Evolutionary conservation across 768 basidiomycete genomes (phyloP).

Genomic region (Boletus patriciae): DNA sequence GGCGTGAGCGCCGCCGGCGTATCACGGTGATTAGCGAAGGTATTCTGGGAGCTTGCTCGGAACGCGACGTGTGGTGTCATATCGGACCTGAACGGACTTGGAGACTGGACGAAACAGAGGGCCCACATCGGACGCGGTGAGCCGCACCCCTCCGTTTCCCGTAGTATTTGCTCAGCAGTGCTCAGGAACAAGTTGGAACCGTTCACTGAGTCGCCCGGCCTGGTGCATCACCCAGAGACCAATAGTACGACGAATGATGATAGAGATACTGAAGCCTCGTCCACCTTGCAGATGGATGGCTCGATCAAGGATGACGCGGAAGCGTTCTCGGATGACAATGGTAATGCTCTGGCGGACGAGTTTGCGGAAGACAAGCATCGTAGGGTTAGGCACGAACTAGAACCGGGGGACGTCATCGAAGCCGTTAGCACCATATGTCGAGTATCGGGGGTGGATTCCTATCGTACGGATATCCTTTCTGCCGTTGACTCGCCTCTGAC

Average conservation of each 20-base stretch:
- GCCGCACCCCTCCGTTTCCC: slow-evolving; percentile 6
- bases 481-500: not conserved
- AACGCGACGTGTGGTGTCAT: slow-evolving; percentile 82
- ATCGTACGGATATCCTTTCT: slow-evolving; percentile 53
- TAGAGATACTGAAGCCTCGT: slow-evolving; percentile 44
- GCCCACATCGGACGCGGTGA: slow-evolving; percentile 82
- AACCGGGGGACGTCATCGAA: slow-evolving; percentile 88
- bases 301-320: slow-evolving; percentile 19
- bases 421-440: slow-evolving; percentile 84
- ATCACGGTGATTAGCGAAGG: slow-evolving; percentile 60
- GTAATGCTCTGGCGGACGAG: slow-evolving; percentile 65
- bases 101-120: slow-evolving; percentile 91
- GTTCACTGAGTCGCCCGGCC: slow-evolving; percentile 43
- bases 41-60: slow-evolving; percentile 60
- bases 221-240: slow-evolving; percentile 27
- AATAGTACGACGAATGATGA: slow-evolving; percentile 39
- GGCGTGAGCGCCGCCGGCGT: slow-evolving; percentile 77
- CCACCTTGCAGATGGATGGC: slow-evolving; percentile 38
- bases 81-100: slow-evolving; percentile 51
- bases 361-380: slow-evolving; percentile 87
- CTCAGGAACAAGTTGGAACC: slow-evolving; percentile 77
- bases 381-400: slow-evolving; percentile 80
- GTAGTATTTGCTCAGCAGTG: slow-evolving; percentile 2
- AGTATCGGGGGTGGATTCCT: slow-evolving; percentile 88
- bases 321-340: slow-evolving; percentile 14